Base-by-base conservation (phyloP, 495 filamentous ascomycete species). In the Aspergillus steynii region DNA sequence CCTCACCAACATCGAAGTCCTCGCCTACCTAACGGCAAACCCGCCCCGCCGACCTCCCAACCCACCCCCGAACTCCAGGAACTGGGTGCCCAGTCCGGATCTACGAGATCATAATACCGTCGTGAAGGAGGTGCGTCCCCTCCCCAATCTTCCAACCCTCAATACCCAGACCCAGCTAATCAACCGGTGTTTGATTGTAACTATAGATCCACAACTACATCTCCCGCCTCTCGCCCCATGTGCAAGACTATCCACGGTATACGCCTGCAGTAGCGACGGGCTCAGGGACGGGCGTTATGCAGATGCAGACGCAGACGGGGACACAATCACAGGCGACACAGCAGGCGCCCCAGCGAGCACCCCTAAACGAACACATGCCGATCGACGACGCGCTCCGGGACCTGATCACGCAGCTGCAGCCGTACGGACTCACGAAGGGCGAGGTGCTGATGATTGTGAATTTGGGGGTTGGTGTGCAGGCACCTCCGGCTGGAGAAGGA, bases 401-500 rank as follows among this genome's bases (percentile, higher is more conserved):
- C 2, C 72, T 86, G 5, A 65, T 85, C 6, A 63, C 65, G 2
- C 59, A 65, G 14, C 61, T 86, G 9, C 70, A 75, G 51, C 77
- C 79, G 0, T 86, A 75, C 58, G 73, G 75, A n/a, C 68, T 87
- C 45, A 84, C 81, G 27, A 89, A 90, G 72, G 79, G 80, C 0
- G 87, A 90, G 69, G 71, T 87, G 10, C 67, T 90, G 6, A 88
- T 86, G 84, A 84, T 89, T 42, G 61, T 88, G 5, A 89, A 90
- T 64, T 66, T 87, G 48, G 78, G 78, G 0, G 60, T 81, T n/a
- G 78, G 78, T 4, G 51, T 55, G 10, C 2, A 46, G 1, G 49
- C 59, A 5, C 26, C 60, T 42, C 3, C 29, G 49, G 26, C 32
- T 52, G 53, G 47, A 49, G 48, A 57, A 45, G 34, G 29, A 7